Base-by-base conservation (phyloP, 179 eudicot species). In the Heliamphora ciliata region DNA sequence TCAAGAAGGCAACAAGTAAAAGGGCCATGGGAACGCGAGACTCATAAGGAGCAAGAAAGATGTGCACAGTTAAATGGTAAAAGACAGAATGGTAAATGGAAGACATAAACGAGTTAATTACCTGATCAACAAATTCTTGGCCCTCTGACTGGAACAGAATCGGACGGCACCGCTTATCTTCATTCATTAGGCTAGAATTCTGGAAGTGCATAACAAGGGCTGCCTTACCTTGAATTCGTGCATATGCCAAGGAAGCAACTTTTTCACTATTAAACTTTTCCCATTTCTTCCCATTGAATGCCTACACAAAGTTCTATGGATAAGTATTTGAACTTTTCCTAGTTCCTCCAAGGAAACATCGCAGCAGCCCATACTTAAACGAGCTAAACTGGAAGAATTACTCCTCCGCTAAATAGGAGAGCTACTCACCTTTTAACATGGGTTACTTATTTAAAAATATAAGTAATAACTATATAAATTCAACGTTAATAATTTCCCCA, bases 241-340 rank as follows among this genome's bases (percentile, higher is more conserved):
- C 92, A 86, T 87, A 90, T 15, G 92, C 92, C 85, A 90, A 86
- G 6, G 89, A 88, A 82, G 91, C 90, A 83, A 90, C 91, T 77
- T 90, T 90, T 85, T 90, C 92, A 80, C 92, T 90, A 31, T 90
- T 90, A 67, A 90, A 88, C 84, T 90, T 90, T 71, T 90, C 92
- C 92, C 91, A 90, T 83, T 81, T 90, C 83, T 87, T 88, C 64
- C 92, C 92, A 74, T 87, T 90, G 63, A 90, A 88, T 65, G 84
- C 92, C 92, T 90, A 81, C 70, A 80, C 54, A 82, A 61, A 31
- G 11, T 69, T 54, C 24, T 40, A 13, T 2, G 48, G 70, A 61
- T 54, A 48, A 83, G 84, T 77, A 77, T 55, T 68, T 75, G 31
- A 50, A 70, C 52, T 31, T 63, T 60, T n/a, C 11, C 44, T 40